Base-by-base conservation (phyloP, 306 rosid genomes). In the Vigna reflexopilosa region DNA sequence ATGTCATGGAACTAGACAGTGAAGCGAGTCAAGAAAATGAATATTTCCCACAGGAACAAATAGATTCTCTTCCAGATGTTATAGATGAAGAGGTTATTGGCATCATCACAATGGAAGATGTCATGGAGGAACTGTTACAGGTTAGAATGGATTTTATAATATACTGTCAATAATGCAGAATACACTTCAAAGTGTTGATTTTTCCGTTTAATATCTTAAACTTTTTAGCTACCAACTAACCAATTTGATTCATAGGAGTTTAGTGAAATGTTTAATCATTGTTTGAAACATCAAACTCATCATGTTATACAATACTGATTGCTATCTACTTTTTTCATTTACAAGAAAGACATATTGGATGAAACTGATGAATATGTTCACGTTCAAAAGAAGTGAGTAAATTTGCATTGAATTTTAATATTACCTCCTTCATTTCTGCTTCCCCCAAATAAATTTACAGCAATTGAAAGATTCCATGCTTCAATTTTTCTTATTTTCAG, bases 81-180 rank as follows among this genome's bases (percentile, higher is more conserved):
- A 30, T 28, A n/a, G 86, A 85, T 68, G 96, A 88, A 50, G 97
- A 87, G 52, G 88, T 84, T 13, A 72, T 89, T 48, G 97, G 98
- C 12, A 89, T 94, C 82, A 89, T 94, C 52, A 91, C 97, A 11
- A 84, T 91, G 88, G 98, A 94, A 80, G 96, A 94, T 90, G 90
- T 91, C 45, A 87, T 94, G 87, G 98, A 94, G 74, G 90, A 91
- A 79, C 76, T 94, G 13, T 63, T 94, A 30, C 98, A 94, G 93
- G 98, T 92, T 85, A 36, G 75, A 51, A 72, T 63, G 49, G 51
- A 1, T 15, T 42, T 42, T 44, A 32, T 20, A 11, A 2, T 67
- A 11, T 66, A 1, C 7, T 45, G 40, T 47, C 6, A 24, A 47
- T 7, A 47, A 6, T 4, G 42, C 6, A 24, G 6, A 57, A 56